Conservation (phyloP, 176 grass and related monocot species). For the Musa schizocarpa region DNA sequence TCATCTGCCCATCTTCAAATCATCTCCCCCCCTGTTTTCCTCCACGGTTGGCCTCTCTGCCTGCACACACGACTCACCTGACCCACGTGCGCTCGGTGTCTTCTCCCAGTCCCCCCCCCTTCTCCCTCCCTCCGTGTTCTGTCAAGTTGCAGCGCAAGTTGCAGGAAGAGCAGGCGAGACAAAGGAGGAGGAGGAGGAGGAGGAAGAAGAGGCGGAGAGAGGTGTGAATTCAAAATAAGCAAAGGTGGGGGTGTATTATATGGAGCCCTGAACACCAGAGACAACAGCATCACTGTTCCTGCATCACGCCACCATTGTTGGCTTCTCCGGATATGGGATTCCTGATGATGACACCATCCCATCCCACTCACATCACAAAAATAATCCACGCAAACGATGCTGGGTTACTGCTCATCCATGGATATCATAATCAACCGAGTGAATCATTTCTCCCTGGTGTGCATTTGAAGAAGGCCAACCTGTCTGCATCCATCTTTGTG, state of each 20-base stretch:
- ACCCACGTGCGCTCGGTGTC: neutral
- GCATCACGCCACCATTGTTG: conserved; percentile 14
- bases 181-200: too few species aligned
- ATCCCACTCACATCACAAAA: neutral
- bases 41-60: too few species aligned
- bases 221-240: neutral
- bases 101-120: too few species aligned
- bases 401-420: too few species aligned
- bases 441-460: too few species aligned
- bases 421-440: too few species aligned
- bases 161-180: too few species aligned
- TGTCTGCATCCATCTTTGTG: too few species aligned
- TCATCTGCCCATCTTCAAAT: too few species aligned
- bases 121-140: neutral
- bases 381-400: too few species aligned
- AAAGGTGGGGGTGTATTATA: neutral
- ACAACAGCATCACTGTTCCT: neutral
- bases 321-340: conserved; percentile 8
- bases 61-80: neutral
- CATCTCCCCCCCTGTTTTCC: too few species aligned
- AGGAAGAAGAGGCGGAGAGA: neutral
- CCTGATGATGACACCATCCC: conserved; percentile 1
- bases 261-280: neutral
- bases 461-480: too few species aligned
- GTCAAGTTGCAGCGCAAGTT: conserved; percentile 1